Evolutionary conservation across 768 basidiomycete species (phyloP).

Genomic region (Piloderma croceum): DNA sequence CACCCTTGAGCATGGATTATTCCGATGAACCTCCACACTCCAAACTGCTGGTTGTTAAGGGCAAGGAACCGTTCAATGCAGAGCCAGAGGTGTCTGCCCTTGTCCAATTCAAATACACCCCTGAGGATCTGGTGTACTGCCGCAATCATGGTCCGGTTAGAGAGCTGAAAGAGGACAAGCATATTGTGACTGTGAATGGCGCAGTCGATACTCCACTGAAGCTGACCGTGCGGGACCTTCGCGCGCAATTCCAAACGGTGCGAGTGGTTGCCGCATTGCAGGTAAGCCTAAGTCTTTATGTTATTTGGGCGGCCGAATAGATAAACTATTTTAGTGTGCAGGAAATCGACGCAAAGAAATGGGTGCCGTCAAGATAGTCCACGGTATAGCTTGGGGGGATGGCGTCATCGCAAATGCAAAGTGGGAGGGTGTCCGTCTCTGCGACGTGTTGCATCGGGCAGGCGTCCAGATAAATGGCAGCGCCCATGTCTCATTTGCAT

Average conservation of each 20-base stretch:
- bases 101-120: slow-evolving; percentile 55
- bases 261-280: slow-evolving; percentile 52
- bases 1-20: slow-evolving; percentile 45
- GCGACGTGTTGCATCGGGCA: slow-evolving; percentile 46
- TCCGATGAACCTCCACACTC: slow-evolving; percentile 46
- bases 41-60: slow-evolving; percentile 38
- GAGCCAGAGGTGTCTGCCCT: slow-evolving; percentile 55
- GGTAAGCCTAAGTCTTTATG: slow-evolving; percentile 26
- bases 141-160: slow-evolving; percentile 66
- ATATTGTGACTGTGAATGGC: slow-evolving; percentile 36
- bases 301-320: slow-evolving; percentile 14
- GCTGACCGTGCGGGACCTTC: slow-evolving; percentile 37
- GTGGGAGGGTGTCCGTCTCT: slow-evolving; percentile 59
- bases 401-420: slow-evolving; percentile 66
- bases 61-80: slow-evolving; percentile 58
- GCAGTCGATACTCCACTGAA: slow-evolving; percentile 25
- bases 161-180: slow-evolving; percentile 42
- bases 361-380: slow-evolving; percentile 50
- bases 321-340: slow-evolving; percentile 40
- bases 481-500: slow-evolving; percentile 55
- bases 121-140: slow-evolving; percentile 59
- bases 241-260: slow-evolving; percentile 32
- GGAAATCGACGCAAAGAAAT: slow-evolving; percentile 66
- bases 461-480: slow-evolving; percentile 26
- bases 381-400: slow-evolving; percentile 59